Evolutionary conservation across 164 flowering plant genomes (phyloP).

Genomic region (Echeveria elegans): DNA sequence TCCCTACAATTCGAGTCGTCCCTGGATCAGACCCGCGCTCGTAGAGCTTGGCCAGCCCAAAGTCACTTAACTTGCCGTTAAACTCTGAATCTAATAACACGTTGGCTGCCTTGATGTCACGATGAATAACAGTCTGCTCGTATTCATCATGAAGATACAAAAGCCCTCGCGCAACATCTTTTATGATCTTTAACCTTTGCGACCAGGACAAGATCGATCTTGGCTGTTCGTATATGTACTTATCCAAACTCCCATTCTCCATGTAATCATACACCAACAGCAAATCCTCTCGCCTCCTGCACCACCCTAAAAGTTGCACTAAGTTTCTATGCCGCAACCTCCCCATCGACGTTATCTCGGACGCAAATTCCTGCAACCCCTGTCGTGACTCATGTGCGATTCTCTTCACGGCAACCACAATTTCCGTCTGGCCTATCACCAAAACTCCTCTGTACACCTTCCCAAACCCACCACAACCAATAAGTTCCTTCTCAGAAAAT

Average conservation of each 20-base stretch:
- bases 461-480: conserved; percentile 78
- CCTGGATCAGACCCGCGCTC: conserved; percentile 52
- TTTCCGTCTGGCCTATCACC: conserved; percentile 26
- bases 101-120: conserved; percentile 62
- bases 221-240: conserved; percentile 34
- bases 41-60: conserved; percentile 44
- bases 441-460: conserved; percentile 50
- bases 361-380: conserved; percentile 47
- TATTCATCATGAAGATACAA: conserved; percentile 57
- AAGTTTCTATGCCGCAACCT: conserved; percentile 57
- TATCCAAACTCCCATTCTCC: conserved; percentile 62
- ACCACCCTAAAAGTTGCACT: conserved; percentile 53
- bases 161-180: conserved; percentile 51
- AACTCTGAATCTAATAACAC: conserved; percentile 44
- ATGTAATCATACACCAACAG: conserved; percentile 60
- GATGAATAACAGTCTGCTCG: conserved; percentile 57
- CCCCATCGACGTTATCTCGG: conserved; percentile 53
- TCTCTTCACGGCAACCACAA: conserved; percentile 48
- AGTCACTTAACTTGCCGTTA: conserved; percentile 36
- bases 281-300: conserved; percentile 35
- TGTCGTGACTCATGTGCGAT: conserved; percentile 50
- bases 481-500: conserved; percentile 44
- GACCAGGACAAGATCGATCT: conserved; percentile 31
- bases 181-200: conserved; percentile 42
- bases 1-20: conserved; percentile 55